Base-by-base conservation (phyloP, 208 protist species). In the Trypanosoma caninum region DNA sequence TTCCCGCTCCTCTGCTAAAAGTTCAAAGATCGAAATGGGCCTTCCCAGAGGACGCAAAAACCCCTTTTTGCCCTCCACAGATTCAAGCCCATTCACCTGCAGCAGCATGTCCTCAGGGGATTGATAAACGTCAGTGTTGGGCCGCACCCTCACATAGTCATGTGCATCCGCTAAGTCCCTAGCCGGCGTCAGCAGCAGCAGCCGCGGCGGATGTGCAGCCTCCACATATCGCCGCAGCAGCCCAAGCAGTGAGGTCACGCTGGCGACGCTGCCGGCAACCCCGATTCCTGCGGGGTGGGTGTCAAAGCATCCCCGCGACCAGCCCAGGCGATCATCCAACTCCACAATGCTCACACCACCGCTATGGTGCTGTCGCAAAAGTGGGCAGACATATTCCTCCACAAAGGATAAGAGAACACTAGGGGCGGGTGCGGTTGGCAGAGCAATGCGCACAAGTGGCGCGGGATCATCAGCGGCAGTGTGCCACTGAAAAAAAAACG, bases 21-120 rank as follows among this genome's bases (percentile, higher is more conserved):
- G 16, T 48, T 78, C 72, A 59, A 78, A 69, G 2, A 78, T 31
- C 11, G 72, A 78, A 34, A 78, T 35, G 7, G 72, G 72, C 37
- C 53, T 55, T 10, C 35, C 59, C 0, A 38, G 28, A n/a, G 72
- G 65, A 18, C 25, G 37, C 1, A 78, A 53, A 4, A 34, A 23
- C 6, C 8, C 23, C 22, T 44, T 30, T 7, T 31, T 33, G n/a
- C 4, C 31, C 23, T 22, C n/a, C 13, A 46, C 30, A 50, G 18
- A 41, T 30, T 62, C 40, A 8, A 75, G 40, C 20, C 69, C 69
- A 51, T 75, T 75, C 9, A 75, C 41, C 38, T 63, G 50, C 27
- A 69, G 25, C 16, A 75, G 30, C 54, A 75, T 63, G 40, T 75
- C 69, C 50, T 75, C 62, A 47, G 69, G 69, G 27, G 62, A 70